Conservation (phyloP, 306 rosid species). For the Sicyos edulis region DNA sequence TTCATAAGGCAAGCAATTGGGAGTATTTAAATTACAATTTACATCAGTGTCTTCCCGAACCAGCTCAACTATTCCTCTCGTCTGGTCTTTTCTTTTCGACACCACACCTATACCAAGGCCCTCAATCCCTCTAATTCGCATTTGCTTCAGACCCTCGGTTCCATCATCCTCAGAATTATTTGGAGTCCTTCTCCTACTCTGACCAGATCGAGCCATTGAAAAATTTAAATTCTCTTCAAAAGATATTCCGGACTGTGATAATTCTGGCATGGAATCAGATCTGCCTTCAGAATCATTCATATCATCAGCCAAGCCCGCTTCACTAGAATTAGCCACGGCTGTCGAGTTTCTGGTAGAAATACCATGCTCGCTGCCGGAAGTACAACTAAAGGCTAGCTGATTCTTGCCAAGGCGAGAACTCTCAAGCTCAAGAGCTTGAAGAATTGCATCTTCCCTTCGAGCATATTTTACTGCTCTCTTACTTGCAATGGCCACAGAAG, state of each 20-base stretch:
- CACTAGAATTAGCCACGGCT: conserved; percentile 40
- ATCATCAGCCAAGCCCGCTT: conserved; percentile 42
- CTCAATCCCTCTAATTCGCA: conserved; percentile 81
- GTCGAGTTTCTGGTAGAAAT: conserved; percentile 47
- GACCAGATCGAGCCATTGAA: conserved; percentile 56
- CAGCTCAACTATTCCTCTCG: conserved; percentile 42
- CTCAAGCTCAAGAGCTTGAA: conserved; percentile 96
- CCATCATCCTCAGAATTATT: conserved; percentile 98
- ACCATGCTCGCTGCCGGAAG: conserved; percentile 43
- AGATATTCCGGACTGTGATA: conserved; percentile 86
- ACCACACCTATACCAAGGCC: conserved; percentile 68
- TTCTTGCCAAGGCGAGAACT: conserved; percentile 54
- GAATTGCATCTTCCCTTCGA: conserved; percentile 95
- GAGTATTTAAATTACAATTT: conserved; percentile 35
- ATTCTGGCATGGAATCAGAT: conserved; percentile 71
- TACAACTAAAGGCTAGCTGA: conserved; percentile 35
- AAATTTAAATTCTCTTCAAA: conserved; percentile 72
- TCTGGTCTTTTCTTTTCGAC: conserved; percentile 50
- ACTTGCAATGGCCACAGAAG: conserved; percentile 60
- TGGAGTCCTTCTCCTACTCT: conserved; percentile 75
- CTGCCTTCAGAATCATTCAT: conserved; percentile 54
- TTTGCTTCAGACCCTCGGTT: conserved; percentile 69
- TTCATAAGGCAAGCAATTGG: conserved; percentile 50
- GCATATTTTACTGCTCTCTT: conserved; percentile 93
- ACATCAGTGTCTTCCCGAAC: conserved; percentile 59